Evolutionary conservation across 2,329 filamentous ascomycete genomes (phyloP).

Genomic region (Fusarium phyllophilum): DNA sequence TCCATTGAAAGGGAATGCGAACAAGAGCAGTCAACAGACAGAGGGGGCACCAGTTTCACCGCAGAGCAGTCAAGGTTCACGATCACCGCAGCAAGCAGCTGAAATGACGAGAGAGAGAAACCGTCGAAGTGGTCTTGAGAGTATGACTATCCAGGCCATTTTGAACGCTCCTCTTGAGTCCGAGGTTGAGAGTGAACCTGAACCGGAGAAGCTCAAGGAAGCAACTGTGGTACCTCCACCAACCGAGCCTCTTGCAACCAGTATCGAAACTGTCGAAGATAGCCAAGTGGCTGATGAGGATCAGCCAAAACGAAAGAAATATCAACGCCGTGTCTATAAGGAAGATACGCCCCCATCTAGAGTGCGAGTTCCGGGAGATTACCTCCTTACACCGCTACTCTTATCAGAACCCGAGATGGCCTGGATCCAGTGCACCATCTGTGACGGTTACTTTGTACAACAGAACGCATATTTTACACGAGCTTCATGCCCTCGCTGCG

Average conservation of each 20-base stretch:
- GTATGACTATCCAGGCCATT: constrained; percentile 50
- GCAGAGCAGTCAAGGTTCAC: constrained; percentile 42
- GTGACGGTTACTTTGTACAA: constrained; percentile 85
- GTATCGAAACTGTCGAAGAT: constrained; percentile 39
- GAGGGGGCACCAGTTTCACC: constrained; percentile 46
- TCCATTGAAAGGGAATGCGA: constrained; percentile 31
- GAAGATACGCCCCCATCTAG: constrained; percentile 48
- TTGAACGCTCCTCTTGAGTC: constrained; percentile 44
- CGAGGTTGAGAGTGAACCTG: constrained; percentile 25
- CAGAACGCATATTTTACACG: constrained; percentile 87
- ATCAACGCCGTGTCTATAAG: constrained; percentile 49
- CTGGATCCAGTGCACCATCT: constrained; percentile 92
- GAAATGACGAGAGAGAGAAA: neutral
- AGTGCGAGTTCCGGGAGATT: constrained; percentile 76
- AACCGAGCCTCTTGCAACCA: constrained; percentile 31
- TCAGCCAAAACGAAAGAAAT: constrained; percentile 48
- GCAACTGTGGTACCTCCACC: constrained; percentile 15
- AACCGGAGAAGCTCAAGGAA: constrained; percentile 23
- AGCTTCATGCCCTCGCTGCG: constrained; percentile 88
- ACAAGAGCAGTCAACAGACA: constrained; percentile 8
- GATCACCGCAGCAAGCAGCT: constrained; percentile 40
- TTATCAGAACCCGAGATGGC: constrained; percentile 78
- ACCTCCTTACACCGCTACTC: constrained; percentile 81
- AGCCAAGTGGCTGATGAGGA: constrained; percentile 29
- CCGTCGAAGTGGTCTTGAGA: constrained; percentile 29